Evolutionary conservation across 345 rosid genomes (phyloP).

Genomic region (Gossypium longicalyx): DNA sequence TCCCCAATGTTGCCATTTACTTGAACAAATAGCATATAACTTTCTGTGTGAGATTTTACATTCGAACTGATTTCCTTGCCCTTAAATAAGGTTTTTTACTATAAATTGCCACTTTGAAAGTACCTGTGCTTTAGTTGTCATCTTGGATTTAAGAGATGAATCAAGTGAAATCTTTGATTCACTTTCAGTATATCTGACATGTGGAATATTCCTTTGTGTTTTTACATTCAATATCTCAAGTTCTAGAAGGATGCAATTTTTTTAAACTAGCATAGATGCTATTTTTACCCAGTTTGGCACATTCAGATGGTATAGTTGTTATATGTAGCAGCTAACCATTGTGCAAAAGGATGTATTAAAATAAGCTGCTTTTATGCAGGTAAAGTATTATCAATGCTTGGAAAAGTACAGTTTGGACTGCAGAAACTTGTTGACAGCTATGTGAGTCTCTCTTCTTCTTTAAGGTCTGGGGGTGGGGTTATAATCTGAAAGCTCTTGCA

Average conservation of each 20-base stretch:
- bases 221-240: neutral
- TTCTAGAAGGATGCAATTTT: neutral
- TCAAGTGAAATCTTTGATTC: neutral
- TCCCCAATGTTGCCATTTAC: neutral
- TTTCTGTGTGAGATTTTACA: neutral
- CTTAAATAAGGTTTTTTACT: neutral
- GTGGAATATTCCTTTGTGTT: neutral
- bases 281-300: neutral
- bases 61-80: neutral
- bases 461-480: neutral
- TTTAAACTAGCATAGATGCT: neutral
- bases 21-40: neutral
- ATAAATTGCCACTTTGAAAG: neutral
- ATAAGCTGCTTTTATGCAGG: conserved; percentile 44
- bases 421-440: conserved; percentile 83
- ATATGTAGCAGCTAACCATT: neutral
- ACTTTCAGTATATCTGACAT: neutral
- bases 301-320: neutral
- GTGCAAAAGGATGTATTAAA: neutral
- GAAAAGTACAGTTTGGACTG: conserved; percentile 80
- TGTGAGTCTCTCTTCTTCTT: conserved; percentile 44
- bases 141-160: neutral
- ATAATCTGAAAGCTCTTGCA: conserved; percentile 3
- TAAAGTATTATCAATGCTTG: conserved; percentile 72
- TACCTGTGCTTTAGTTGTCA: neutral